Evolutionary conservation across 441 rosid species (phyloP).

Genomic region (Brassica hybrid): DNA sequence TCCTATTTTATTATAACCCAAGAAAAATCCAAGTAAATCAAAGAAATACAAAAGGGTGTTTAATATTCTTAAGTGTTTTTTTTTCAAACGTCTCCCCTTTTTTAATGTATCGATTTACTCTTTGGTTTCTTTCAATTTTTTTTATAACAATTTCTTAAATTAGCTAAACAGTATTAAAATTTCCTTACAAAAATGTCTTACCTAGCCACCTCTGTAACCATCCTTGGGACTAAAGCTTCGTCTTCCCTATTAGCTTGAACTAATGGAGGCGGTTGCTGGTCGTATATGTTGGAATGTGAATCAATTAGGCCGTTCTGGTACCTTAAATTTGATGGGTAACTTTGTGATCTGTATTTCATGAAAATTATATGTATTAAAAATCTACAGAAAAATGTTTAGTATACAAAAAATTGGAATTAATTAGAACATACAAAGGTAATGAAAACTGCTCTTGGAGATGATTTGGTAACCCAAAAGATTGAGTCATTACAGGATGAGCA

Average conservation of each 20-base stretch:
- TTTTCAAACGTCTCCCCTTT: not conserved
- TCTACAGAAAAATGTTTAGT: not conserved
- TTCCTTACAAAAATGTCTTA: slow-evolving; percentile 11
- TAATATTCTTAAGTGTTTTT: not conserved
- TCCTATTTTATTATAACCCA: not conserved
- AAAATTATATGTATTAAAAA: not conserved
- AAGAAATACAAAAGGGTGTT: not conserved
- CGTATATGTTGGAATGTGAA: slow-evolving; percentile 18
- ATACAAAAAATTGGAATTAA: not conserved
- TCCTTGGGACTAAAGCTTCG: not conserved
- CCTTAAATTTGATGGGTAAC: not conserved
- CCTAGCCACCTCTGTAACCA: slow-evolving; percentile 3
- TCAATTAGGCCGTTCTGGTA: slow-evolving; percentile 2
- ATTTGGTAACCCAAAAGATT: slow-evolving; percentile 13
- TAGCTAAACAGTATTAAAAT: not conserved
- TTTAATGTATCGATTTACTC: not conserved
- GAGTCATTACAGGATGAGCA: slow-evolving; percentile 15
- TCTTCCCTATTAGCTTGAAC: not conserved
- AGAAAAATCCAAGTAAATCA: not conserved
- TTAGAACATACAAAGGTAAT: slow-evolving; percentile 24
- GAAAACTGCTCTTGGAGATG: slow-evolving; percentile 3
- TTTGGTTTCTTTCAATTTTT: not conserved
- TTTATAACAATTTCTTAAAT: not conserved
- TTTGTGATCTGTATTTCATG: slow-evolving; percentile 23
- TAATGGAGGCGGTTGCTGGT: not conserved